Conservation (phyloP, 2,329 filamentous ascomycete genomes). For the Lachnellula hyalina region DNA sequence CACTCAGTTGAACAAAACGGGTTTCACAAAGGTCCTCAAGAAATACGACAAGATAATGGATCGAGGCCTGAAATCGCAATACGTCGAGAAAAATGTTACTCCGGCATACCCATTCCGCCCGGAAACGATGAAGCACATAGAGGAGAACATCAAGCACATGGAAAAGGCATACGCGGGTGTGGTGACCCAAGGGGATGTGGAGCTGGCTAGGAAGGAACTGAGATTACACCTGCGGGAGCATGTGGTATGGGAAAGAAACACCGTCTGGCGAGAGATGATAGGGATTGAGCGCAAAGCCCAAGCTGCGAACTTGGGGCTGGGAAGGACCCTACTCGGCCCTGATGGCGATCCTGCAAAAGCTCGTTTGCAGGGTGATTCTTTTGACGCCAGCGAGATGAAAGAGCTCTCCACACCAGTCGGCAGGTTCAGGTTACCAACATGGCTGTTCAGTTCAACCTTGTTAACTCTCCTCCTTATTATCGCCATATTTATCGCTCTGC, state of each 20-base stretch:
- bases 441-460: constrained; percentile 80
- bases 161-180: constrained; percentile 77
- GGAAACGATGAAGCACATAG: constrained; percentile 63
- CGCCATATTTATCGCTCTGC: constrained; percentile 65
- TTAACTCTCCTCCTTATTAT: constrained; percentile 68
- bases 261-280: constrained; percentile 98
- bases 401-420: constrained; percentile 77
- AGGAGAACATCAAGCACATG: constrained; percentile 66
- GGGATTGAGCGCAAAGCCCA: constrained; percentile 94
- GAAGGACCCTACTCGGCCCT: constrained; percentile 71
- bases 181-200: constrained; percentile 74
- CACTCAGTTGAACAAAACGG: constrained; percentile 91
- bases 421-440: constrained; percentile 67
- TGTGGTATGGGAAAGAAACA: constrained; percentile 98
- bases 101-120: constrained; percentile 76
- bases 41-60: constrained; percentile 98
- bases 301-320: constrained; percentile 80
- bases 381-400: constrained; percentile 54
- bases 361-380: constrained; percentile 80
- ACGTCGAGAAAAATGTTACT: constrained; percentile 69
- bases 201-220: constrained; percentile 75
- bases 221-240: constrained; percentile 90
- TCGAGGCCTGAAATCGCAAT: constrained; percentile 69
- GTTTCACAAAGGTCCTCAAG: constrained; percentile 93
- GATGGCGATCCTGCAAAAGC: constrained; percentile 63